These are phyloP conservation scores for Trichoderma breve DNA, from an alignment of 2,329 filamentous ascomycete genomes.

Conservation along the genomic window DNA sequence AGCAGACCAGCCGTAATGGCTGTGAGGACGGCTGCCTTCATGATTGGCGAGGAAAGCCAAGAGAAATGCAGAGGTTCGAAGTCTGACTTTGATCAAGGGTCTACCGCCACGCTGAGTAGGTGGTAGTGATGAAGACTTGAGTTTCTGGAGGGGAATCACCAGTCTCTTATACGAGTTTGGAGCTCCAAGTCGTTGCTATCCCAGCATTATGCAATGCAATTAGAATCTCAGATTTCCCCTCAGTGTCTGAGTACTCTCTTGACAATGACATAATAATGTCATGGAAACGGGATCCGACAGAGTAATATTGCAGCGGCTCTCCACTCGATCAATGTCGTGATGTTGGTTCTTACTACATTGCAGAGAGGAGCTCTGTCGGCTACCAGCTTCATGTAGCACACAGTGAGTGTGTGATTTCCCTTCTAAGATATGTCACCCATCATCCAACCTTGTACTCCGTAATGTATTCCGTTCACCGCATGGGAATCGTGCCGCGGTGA, in stretches of 20 bases:
- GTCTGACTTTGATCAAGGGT: background rate
- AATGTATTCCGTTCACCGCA: background rate
- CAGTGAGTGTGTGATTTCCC: background rate
- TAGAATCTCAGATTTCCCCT: background rate
- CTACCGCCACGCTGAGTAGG: background rate
- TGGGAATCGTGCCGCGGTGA: background rate
- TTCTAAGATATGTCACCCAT: background rate
- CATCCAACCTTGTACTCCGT: background rate
- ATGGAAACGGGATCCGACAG: accelerated
- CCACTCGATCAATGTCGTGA: too few relatives aligned
- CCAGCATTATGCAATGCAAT: background rate
- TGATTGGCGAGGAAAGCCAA: background rate
- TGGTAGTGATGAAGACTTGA: background rate
- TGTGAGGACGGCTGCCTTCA: background rate
- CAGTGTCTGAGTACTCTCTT: background rate
- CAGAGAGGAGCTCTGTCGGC: background rate
- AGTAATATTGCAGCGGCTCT: background rate
- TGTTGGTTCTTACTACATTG: background rate
- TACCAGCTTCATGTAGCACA: background rate
- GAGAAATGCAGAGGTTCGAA: background rate
- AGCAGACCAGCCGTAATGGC: background rate
- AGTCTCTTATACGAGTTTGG: background rate
- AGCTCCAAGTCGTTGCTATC: background rate
- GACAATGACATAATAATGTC: background rate
- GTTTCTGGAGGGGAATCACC: background rate